Conservation (phyloP, 129 eudicot genomes). For the Centaurea solstitialis region DNA sequence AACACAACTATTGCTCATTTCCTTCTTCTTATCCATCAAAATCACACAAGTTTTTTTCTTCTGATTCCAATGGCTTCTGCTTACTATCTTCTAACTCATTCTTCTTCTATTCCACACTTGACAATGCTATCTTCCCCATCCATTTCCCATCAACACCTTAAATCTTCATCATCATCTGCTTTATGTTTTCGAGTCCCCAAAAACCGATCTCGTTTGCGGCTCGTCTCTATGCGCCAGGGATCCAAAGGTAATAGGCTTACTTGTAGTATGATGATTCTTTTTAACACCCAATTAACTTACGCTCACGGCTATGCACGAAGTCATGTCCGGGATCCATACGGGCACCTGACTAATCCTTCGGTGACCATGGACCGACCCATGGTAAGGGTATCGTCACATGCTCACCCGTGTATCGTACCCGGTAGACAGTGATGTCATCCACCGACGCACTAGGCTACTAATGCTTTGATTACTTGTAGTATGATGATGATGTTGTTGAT, state of each 20-base stretch:
- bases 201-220: background rate
- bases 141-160: background rate
- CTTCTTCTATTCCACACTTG: background rate
- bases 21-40: background rate
- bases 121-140: background rate
- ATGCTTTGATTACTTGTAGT: too few relatives aligned
- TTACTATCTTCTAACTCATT: constrained; percentile 5
- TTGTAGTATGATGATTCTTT: background rate
- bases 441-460: too few relatives aligned
- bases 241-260: constrained; percentile 12
- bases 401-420: too few relatives aligned
- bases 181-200: constrained; percentile 13
- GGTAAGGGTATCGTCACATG: too few relatives aligned
- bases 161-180: background rate
- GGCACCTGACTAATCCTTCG: too few relatives aligned
- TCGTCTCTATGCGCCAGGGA: constrained; percentile 16
- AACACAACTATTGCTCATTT: background rate
- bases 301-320: too few relatives aligned
- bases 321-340: too few relatives aligned
- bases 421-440: too few relatives aligned
- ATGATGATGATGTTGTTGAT: background rate
- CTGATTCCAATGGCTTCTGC: constrained; percentile 15
- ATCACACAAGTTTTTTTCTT: background rate
- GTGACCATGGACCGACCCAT: too few relatives aligned
- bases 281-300: too few relatives aligned